A percentile compares a stretch with the other conserved stretches of the same genome.
Evolutionary conservation across 768 basidiomycete species (phyloP).

Genomic region (Xerocomus potaroensis): DNA sequence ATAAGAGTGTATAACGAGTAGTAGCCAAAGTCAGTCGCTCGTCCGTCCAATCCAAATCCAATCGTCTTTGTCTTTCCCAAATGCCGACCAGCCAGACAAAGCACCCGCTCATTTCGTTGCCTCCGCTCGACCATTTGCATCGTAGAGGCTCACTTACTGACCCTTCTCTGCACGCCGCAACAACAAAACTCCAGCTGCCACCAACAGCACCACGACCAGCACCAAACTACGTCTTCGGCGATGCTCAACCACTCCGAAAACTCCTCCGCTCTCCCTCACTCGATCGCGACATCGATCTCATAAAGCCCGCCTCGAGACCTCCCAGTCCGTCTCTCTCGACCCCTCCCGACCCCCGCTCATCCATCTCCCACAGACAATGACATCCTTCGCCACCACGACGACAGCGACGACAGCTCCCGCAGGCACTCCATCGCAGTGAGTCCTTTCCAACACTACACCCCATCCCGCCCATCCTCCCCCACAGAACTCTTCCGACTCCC

Average conservation of each 20-base stretch:
- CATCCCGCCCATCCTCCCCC: not conserved
- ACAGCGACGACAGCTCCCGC: constrained; percentile 65
- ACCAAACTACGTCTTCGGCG: constrained; percentile 70
- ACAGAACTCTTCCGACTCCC: constrained; percentile 37
- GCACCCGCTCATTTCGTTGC: constrained; percentile 58
- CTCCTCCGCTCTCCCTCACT: constrained; percentile 55
- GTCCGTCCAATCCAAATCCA: too few species aligned
- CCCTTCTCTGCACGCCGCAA: constrained; percentile 67
- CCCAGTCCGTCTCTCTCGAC: too few species aligned
- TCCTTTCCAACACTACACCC: constrained; percentile 5
- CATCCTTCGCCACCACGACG: constrained; percentile 36
- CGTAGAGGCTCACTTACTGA: constrained; percentile 83
- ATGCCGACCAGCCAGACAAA: constrained; percentile 24
- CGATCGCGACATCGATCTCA: constrained; percentile 41
- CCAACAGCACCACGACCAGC: constrained; percentile 50
- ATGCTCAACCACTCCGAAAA: constrained; percentile 49
- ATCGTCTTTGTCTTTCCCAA: not conserved
- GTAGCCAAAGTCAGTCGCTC: too few species aligned
- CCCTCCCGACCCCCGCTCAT: too few species aligned
- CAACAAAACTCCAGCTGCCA: too few species aligned
- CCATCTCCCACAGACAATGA: too few species aligned
- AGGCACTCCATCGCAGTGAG: constrained; percentile 69
- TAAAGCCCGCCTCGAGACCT: too few species aligned
- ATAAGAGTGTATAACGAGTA: constrained; percentile 10
- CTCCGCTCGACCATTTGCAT: constrained; percentile 75